Evolutionary conservation across 2,329 filamentous ascomycete species (phyloP).

Genomic region (Laburnicola sp.): DNA sequence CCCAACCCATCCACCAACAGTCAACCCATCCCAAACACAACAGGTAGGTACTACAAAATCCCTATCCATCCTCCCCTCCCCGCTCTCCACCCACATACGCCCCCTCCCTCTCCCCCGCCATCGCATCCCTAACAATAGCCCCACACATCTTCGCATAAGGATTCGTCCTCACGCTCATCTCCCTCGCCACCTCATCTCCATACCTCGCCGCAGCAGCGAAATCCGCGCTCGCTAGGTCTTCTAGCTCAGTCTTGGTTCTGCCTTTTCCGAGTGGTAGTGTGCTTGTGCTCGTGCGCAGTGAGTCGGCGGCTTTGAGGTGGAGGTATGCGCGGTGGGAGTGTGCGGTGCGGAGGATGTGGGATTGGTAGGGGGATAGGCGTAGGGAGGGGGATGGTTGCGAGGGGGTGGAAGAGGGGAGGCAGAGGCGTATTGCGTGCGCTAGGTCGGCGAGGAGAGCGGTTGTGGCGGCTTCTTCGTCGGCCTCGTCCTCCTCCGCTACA

Average conservation of each 20-base stretch:
- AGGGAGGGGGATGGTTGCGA: constrained; percentile 46
- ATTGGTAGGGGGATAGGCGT: constrained; percentile 63
- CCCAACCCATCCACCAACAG: no score
- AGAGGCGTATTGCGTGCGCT: constrained; percentile 58
- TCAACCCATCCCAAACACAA: background rate
- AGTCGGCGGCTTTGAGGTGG: constrained; percentile 46
- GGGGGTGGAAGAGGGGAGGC: constrained; percentile 45
- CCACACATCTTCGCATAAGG: constrained; percentile 66
- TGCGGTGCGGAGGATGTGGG: constrained; percentile 68
- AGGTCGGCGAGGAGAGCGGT: constrained; percentile 42
- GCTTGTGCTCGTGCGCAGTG: no score
- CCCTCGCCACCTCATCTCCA: constrained; percentile 60
- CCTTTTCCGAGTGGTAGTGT: constrained; percentile 22
- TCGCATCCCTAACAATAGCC: constrained; percentile 62
- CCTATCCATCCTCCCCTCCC: background rate
- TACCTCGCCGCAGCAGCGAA: constrained; percentile 59
- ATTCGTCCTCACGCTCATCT: constrained; percentile 63
- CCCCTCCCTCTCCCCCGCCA: constrained; percentile 55
- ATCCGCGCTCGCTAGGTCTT: constrained; percentile 59
- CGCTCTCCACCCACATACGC: background rate
- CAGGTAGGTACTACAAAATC: background rate
- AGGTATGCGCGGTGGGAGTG: constrained; percentile 67
- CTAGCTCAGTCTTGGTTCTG: constrained; percentile 48
- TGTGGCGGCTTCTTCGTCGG: constrained; percentile 7
- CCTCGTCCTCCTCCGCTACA: no score